These are phyloP conservation scores for Cystobasidium ongulense DNA, from an alignment of 768 basidiomycete species.

Conservation along the genomic window DNA sequence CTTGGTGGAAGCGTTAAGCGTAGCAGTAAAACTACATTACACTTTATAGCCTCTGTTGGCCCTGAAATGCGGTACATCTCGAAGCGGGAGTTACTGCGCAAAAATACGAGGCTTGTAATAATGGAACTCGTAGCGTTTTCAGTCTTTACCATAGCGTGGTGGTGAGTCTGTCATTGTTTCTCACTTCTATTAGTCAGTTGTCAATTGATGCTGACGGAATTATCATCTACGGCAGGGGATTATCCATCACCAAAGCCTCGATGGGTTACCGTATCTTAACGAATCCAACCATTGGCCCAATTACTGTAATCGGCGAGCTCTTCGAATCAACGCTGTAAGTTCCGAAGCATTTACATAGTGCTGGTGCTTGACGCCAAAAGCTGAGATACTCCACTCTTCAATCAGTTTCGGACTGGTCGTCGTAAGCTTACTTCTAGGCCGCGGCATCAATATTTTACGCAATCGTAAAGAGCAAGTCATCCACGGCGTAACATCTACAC, in stretches of 20 bases:
- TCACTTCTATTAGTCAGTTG: neutral
- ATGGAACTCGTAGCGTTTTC: slow-evolving; percentile 25
- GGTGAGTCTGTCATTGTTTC: slow-evolving; percentile 6
- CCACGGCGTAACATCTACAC: neutral
- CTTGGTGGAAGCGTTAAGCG: neutral
- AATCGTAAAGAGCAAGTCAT: slow-evolving; percentile 5
- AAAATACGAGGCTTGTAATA: slow-evolving; percentile 18
- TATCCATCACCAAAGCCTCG: neutral
- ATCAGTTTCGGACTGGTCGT: slow-evolving; percentile 14
- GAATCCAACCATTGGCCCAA: slow-evolving; percentile 9
- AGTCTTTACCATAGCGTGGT: slow-evolving; percentile 26
- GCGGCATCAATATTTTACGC: slow-evolving; percentile 23
- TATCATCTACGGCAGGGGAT: neutral
- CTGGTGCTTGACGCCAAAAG: neutral
- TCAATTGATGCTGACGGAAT: neutral
- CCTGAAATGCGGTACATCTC: slow-evolving; percentile 27
- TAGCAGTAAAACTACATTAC: neutral
- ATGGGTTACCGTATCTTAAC: slow-evolving; percentile 27
- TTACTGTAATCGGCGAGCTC: slow-evolving; percentile 23
- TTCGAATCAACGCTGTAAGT: slow-evolving; percentile 20
- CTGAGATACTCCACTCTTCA: neutral
- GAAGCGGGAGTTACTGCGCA: slow-evolving; percentile 30
- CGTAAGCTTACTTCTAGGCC: slow-evolving; percentile 11
- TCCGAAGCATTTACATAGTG: neutral
- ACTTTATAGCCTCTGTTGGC: slow-evolving; percentile 1